Conservation (phyloP, 192 early-diverging fungal genomes). For the Physocladia obscura region DNA sequence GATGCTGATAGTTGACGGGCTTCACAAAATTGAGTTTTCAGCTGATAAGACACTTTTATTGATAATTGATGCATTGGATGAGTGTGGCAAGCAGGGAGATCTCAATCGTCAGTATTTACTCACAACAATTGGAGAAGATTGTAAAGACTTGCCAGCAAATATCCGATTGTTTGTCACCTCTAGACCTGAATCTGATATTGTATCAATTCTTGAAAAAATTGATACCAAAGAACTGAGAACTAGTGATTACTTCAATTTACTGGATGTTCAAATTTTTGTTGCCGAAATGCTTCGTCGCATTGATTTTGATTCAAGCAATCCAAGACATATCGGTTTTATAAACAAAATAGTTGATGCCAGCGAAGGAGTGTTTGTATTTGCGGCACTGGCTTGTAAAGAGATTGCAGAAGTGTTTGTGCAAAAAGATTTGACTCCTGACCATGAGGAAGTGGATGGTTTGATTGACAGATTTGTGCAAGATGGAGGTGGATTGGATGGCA, state of each 20-base stretch:
- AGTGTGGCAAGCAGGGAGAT: not conserved
- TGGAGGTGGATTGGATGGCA: not conserved
- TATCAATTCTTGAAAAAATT: not conserved
- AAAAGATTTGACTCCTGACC: not conserved
- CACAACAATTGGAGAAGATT: not conserved
- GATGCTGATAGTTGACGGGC: not conserved
- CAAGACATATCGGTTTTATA: too few species aligned
- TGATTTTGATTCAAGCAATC: too few species aligned
- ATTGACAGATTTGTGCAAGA: not conserved
- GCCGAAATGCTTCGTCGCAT: not conserved
- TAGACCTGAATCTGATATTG: not conserved
- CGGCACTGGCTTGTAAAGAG: not conserved
- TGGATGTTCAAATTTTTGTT: not conserved
- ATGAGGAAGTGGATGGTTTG: not conserved
- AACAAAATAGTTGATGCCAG: not conserved
- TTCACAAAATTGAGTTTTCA: not conserved
- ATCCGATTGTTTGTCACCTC: not conserved
- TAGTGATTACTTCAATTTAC: not conserved
- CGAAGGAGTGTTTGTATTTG: not conserved
- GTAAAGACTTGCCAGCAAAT: not conserved
- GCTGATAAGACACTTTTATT: not conserved
- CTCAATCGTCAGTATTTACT: not conserved
- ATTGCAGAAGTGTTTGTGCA: not conserved
- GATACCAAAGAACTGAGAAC: not conserved
- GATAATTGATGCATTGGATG: constrained; percentile 13